These are phyloP conservation scores for Phytophthora citrophthora DNA, from an alignment of 352 stramenopile species.

Conservation along the genomic window DNA sequence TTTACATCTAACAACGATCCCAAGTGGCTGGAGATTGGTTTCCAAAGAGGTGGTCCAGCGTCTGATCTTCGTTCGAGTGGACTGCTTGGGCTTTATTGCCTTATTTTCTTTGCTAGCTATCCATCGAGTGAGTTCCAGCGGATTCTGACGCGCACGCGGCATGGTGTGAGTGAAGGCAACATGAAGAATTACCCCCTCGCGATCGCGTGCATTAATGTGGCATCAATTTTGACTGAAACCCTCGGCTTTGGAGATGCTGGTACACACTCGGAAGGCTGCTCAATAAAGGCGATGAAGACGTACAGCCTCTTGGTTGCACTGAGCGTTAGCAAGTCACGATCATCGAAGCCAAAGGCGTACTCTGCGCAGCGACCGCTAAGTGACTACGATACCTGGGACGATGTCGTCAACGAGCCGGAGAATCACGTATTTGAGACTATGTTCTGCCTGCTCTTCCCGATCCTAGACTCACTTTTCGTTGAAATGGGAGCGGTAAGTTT, in stretches of 20 bases:
- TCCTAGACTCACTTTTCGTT: slow-evolving; percentile 86
- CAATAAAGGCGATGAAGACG: slow-evolving; percentile 73
- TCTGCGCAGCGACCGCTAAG: slow-evolving; percentile 38
- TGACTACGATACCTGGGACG: slow-evolving; percentile 74
- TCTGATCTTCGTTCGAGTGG: slow-evolving; percentile 86
- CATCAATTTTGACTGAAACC: slow-evolving; percentile 72
- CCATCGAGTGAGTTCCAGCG: slow-evolving; percentile 68
- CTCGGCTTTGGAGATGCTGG: slow-evolving; percentile 82
- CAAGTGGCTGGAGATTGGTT: slow-evolving; percentile 84
- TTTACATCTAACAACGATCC: slow-evolving; percentile 79
- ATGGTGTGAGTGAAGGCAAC: slow-evolving; percentile 86
- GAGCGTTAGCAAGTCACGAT: slow-evolving; percentile 37
- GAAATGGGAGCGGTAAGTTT: slow-evolving; percentile 85
- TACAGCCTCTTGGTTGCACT: slow-evolving; percentile 77
- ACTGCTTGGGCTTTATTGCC: slow-evolving; percentile 82
- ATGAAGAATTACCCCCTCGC: slow-evolving; percentile 91
- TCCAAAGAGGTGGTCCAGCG: slow-evolving; percentile 80
- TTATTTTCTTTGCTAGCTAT: slow-evolving; percentile 85
- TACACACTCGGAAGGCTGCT: slow-evolving; percentile 77
- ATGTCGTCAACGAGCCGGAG: slow-evolving; percentile 67
- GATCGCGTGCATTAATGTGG: slow-evolving; percentile 88
- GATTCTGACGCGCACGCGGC: slow-evolving; percentile 76
- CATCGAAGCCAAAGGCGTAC: slow-evolving; percentile 33
- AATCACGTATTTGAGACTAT: slow-evolving; percentile 90
- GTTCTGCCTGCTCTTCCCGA: slow-evolving; percentile 83